Conservation (phyloP, 768 basidiomycete species). For the Rhodosporidiobolus sp. region DNA sequence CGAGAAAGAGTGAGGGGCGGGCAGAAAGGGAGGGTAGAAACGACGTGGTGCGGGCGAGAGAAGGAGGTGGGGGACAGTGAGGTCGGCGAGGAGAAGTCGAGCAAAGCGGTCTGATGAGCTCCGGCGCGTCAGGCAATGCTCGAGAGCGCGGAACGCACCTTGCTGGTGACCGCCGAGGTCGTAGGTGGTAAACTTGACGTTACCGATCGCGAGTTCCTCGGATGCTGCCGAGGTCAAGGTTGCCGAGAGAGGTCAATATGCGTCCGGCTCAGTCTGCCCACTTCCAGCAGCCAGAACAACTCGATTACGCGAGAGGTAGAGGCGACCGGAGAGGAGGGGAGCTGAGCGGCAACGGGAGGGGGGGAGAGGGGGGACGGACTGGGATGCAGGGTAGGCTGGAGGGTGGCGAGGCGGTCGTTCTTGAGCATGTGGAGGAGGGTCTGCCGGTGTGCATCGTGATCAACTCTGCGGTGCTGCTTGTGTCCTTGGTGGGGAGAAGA, state of each 20-base stretch:
- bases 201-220: conserved; percentile 97
- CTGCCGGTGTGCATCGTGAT: conserved; percentile 51
- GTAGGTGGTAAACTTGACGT: conserved; percentile 98
- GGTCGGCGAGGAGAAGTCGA: not conserved
- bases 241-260: too few relatives aligned
- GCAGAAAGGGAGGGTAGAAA: too few relatives aligned
- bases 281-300: too few relatives aligned
- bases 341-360: not conserved
- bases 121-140: too few relatives aligned
- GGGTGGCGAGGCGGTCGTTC: conserved; percentile 93
- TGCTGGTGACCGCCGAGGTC: conserved; percentile 97
- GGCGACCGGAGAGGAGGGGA: not conserved
- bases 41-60: too few relatives aligned
- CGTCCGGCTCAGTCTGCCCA: too few relatives aligned
- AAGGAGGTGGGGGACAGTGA: not conserved
- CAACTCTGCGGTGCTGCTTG: not conserved
- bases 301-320: too few relatives aligned
- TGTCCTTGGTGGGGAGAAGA: not conserved
- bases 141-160: conserved; percentile 56
- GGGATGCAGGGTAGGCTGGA: conserved; percentile 97
- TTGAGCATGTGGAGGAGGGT: conserved; percentile 98
- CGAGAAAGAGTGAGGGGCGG: not conserved
- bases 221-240: conserved; percentile 62
- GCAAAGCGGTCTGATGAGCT: not conserved
- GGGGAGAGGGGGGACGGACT: conserved; percentile 59